Conservation (phyloP, 441 rosid genomes). For the Metrosideros polymorpha region DNA sequence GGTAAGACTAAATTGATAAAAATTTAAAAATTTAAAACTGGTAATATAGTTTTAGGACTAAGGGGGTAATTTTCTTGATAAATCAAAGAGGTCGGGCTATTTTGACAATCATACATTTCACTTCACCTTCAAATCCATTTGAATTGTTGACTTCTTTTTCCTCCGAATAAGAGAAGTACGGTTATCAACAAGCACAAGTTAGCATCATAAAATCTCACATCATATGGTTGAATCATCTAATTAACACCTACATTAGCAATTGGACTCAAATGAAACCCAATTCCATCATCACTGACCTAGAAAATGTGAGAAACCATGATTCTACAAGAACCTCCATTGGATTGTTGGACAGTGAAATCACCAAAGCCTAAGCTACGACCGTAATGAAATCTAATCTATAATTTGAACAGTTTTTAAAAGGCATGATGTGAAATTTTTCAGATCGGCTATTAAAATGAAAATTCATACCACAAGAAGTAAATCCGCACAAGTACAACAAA, state of each 20-base stretch:
- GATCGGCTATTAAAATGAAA: neutral
- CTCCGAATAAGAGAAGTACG: neutral
- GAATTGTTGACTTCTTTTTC: fast-evolving
- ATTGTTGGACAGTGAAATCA: neutral
- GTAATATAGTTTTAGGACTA: fast-evolving
- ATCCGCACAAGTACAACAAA: neutral
- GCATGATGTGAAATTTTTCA: neutral
- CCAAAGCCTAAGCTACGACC: neutral
- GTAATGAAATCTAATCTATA: neutral
- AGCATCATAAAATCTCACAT: no score
- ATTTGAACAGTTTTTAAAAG: neutral
- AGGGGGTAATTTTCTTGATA: fast-evolving
- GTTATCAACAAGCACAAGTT: neutral
- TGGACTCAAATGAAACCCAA: no score
- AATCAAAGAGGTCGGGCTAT: fast-evolving
- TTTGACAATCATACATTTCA: neutral
- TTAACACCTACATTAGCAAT: no score
- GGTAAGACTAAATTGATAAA: fast-evolving
- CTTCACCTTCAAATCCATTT: neutral
- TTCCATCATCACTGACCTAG: neutral
- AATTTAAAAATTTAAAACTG: fast-evolving
- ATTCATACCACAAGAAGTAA: neutral
- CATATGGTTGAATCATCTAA: no score
- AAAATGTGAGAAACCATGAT: neutral
- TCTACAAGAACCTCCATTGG: neutral